Percentiles rank a stretch among this genome's conserved stretches.
phyloP scores from a whole-genome alignment of 805 yeast genomes.

The Candida sonorensis region DNA sequence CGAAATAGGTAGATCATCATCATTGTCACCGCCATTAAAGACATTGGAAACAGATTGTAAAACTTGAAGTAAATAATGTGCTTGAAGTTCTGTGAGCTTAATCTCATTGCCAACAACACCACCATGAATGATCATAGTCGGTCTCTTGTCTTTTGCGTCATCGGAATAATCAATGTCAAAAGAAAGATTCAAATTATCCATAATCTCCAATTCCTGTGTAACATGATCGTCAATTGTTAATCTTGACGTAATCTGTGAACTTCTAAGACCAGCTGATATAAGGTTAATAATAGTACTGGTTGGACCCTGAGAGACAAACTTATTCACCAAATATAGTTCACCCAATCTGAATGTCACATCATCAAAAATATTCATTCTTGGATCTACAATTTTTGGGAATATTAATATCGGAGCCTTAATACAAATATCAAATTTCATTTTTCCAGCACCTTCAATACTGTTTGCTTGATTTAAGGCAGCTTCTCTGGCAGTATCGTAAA shows the following conservation, averaged over 20 bases:
- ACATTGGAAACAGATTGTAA: conserved; percentile 50
- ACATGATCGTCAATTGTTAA: conserved; percentile 41
- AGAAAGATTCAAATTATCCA: conserved; percentile 55
- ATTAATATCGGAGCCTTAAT: conserved; percentile 78
- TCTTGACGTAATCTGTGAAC: conserved; percentile 59
- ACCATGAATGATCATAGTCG: conserved; percentile 49
- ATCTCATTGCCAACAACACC: conserved; percentile 56
- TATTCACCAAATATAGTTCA: conserved; percentile 66
- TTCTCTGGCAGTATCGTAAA: conserved; percentile 86
- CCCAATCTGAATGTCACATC: conserved; percentile 70
- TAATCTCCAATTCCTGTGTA: conserved; percentile 53
- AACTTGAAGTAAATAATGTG: conserved; percentile 49
- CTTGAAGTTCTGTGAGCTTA: conserved; percentile 67
- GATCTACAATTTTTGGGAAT: conserved; percentile 56
- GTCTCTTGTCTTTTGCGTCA: conserved; percentile 28
- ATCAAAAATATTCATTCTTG: conserved; percentile 41
- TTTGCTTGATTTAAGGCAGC: conserved; percentile 80
- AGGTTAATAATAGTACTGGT: conserved; percentile 36
- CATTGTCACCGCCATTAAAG: conserved; percentile 37
- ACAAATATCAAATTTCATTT: conserved; percentile 63
- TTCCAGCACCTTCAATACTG: conserved; percentile 45
- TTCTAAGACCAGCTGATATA: conserved; percentile 63
- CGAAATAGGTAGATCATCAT: conserved; percentile 35
- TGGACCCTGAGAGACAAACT: conserved; percentile 32
- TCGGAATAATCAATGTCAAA: conserved; percentile 55